Percentiles rank a stretch among this genome's conserved stretches.
Conservation (phyloP, 1,284 basidiomycete species). For the Peniophora sp. region DNA sequence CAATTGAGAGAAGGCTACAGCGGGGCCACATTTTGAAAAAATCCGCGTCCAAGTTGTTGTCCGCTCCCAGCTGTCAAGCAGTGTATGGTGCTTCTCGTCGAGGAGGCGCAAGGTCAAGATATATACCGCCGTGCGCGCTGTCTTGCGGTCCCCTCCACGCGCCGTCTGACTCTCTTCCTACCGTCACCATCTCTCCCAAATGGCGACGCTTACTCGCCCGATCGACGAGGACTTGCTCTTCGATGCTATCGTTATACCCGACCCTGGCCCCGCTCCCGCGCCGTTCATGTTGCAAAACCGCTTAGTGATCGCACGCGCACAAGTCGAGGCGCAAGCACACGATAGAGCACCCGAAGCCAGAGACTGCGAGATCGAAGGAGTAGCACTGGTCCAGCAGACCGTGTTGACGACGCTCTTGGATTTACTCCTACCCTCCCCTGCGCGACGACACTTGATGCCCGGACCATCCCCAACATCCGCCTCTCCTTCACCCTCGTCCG, state of each 20-base stretch:
- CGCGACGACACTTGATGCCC: slow-evolving; percentile 59
- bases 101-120: no score
- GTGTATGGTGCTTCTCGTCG: no score
- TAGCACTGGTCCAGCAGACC: slow-evolving; percentile 60
- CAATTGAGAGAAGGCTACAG: no score
- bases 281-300: background rate
- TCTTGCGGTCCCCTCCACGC: no score
- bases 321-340: background rate
- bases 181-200: background rate
- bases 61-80: no score
- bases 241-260: background rate
- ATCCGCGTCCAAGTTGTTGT: no score
- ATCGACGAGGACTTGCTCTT: background rate
- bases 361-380: slow-evolving; percentile 15
- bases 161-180: no score
- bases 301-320: background rate
- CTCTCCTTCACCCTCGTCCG: slow-evolving; percentile 32
- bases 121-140: no score
- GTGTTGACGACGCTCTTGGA: slow-evolving; percentile 67
- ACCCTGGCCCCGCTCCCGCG: background rate
- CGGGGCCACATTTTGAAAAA: no score
- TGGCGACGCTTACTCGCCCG: background rate
- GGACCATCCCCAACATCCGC: slow-evolving; percentile 25
- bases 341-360: background rate
- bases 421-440: slow-evolving; percentile 59